These are phyloP conservation scores for Plectranthus barbatus DNA, from an alignment of 257 asterid species.

Conservation along the genomic window DNA sequence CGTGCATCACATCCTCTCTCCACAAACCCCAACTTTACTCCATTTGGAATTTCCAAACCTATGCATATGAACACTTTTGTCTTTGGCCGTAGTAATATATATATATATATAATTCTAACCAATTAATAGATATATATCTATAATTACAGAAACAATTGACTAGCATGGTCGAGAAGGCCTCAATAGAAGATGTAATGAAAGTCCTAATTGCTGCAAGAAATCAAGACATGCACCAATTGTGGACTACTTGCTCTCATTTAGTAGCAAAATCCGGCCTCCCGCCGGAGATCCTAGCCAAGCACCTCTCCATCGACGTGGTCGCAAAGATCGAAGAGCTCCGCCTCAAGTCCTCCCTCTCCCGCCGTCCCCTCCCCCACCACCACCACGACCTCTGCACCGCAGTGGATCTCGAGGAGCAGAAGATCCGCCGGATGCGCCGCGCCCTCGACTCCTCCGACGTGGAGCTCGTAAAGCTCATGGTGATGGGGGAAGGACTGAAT, in stretches of 20 bases:
- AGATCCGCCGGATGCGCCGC: conserved; percentile 71
- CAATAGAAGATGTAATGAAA: conserved; percentile 91
- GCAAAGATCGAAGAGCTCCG: conserved; percentile 68
- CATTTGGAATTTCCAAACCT: neutral
- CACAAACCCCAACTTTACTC: neutral
- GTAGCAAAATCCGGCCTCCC: conserved; percentile 91
- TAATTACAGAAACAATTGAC: conserved; percentile 66
- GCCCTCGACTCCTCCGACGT: conserved; percentile 89
- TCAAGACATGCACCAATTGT: conserved; percentile 79
- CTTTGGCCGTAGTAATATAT: neutral
- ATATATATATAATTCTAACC: neutral
- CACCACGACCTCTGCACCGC: conserved; percentile 39
- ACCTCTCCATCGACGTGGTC: conserved; percentile 75
- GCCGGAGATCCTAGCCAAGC: conserved; percentile 77
- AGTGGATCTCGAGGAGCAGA: conserved; percentile 76
- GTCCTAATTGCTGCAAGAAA: conserved; percentile 79
- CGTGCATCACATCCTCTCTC: neutral
- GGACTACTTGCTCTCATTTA: conserved; percentile 82
- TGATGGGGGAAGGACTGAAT: conserved; percentile 91
- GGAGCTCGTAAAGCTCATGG: conserved; percentile 91
- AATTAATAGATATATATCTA: neutral
- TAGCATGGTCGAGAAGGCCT: conserved; percentile 85
- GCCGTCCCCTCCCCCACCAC: conserved; percentile 43
- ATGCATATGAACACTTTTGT: neutral
- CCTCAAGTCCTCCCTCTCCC: conserved; percentile 53